Conservation (phyloP, 1,139 yeast genomes). For the Kodamaea anthophila region DNA sequence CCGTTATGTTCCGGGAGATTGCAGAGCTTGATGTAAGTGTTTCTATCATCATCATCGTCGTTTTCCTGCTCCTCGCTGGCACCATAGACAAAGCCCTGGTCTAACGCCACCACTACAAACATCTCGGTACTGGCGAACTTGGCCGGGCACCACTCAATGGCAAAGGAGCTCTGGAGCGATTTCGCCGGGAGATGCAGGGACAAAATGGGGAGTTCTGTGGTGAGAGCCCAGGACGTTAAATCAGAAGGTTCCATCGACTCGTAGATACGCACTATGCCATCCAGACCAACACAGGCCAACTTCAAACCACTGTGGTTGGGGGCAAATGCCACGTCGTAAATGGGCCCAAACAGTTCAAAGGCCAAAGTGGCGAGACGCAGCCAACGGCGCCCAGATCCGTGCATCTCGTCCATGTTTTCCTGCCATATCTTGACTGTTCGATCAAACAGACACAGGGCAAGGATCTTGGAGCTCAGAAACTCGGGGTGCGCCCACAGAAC, state of each 20-base stretch:
- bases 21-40: conserved; percentile 30
- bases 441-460: conserved; percentile 88
- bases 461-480: conserved; percentile 63
- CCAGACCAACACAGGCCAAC: conserved; percentile 84
- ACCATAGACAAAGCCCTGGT: conserved; percentile 76
- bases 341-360: conserved; percentile 77
- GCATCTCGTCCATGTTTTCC: conserved; percentile 74
- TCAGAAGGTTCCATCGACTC: conserved; percentile 89
- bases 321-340: conserved; percentile 85
- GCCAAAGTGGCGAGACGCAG: conserved; percentile 64
- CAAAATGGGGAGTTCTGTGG: conserved; percentile 67
- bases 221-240: conserved; percentile 71
- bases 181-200: conserved; percentile 61
- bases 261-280: conserved; percentile 79
- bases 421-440: conserved; percentile 88
- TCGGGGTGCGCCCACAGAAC: conserved; percentile 94
- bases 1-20: conserved; percentile 74
- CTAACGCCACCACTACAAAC: conserved; percentile 78
- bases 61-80: conserved; percentile 16
- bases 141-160: conserved; percentile 91
- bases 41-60: conserved; percentile 1
- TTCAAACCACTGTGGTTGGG: conserved; percentile 81
- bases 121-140: conserved; percentile 69
- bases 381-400: conserved; percentile 81
- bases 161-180: conserved; percentile 80